Evolutionary conservation across 2,329 filamentous ascomycete species (phyloP).

Genomic region (Aspergillus alliaceus): DNA sequence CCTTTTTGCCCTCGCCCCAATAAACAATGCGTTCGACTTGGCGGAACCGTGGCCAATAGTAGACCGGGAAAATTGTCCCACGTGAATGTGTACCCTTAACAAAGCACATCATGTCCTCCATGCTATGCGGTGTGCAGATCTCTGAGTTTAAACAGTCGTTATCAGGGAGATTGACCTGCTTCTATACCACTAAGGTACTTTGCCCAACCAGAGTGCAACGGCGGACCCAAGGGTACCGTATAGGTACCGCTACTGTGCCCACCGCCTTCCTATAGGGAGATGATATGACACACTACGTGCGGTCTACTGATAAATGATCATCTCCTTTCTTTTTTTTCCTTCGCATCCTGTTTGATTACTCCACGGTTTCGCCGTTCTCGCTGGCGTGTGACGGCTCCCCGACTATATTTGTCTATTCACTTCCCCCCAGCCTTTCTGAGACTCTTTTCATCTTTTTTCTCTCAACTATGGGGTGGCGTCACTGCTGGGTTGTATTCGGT

Average conservation of each 20-base stretch:
- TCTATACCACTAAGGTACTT: background rate
- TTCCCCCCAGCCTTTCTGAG: background rate
- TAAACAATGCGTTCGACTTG: background rate
- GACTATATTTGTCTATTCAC: background rate
- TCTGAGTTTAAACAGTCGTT: background rate
- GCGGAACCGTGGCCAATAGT: background rate
- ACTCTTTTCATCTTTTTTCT: background rate
- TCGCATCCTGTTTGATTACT: background rate
- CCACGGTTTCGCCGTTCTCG: background rate
- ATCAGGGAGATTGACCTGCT: background rate
- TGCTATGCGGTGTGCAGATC: background rate
- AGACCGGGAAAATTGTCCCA: background rate
- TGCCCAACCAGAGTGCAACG: background rate
- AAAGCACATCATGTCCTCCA: background rate
- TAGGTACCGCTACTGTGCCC: background rate
- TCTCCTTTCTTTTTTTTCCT: background rate
- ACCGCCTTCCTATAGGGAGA: background rate
- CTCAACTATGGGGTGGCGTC: background rate
- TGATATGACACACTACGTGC: background rate
- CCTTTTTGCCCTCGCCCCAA: background rate
- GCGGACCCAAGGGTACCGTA: background rate
- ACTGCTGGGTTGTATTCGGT: background rate
- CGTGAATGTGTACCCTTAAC: background rate
- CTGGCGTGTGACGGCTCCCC: background rate
- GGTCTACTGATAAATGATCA: background rate